A percentile compares a stretch with the other conserved stretches of the same genome.
phyloP scores from a whole-genome alignment of 768 basidiomycete genomes.

The Amanita fuliginea region DNA sequence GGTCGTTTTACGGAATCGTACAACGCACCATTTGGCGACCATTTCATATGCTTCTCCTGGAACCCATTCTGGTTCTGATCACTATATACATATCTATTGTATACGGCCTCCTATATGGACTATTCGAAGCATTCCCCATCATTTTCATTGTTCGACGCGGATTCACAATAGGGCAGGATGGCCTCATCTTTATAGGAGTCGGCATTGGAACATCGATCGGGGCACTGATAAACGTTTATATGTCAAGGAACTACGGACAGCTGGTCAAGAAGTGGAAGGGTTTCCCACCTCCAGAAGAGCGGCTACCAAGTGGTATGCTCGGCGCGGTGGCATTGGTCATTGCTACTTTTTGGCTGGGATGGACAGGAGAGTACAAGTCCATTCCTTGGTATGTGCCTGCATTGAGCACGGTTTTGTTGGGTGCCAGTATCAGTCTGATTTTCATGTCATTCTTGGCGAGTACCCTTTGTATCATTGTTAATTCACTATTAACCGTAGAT shows the following conservation, averaged over 20 bases:
- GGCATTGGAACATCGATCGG: conserved; percentile 37
- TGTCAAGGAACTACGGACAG: conserved; percentile 25
- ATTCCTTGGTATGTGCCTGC: conserved; percentile 53
- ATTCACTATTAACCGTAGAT: neutral
- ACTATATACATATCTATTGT: conserved; percentile 53
- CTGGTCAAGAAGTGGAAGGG: conserved; percentile 37
- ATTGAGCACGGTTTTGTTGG: conserved; percentile 37
- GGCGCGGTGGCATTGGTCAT: conserved; percentile 41
- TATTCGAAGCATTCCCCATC: conserved; percentile 46
- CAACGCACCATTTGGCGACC: conserved; percentile 49
- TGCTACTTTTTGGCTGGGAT: conserved; percentile 60
- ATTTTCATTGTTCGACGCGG: conserved; percentile 26
- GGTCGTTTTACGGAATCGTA: conserved; percentile 37
- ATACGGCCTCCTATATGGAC: conserved; percentile 48
- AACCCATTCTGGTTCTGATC: conserved; percentile 52
- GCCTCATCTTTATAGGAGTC: conserved; percentile 48
- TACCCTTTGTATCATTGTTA: neutral
- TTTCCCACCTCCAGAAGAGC: conserved; percentile 51
- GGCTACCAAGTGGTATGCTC: conserved; percentile 44
- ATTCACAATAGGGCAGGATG: conserved; percentile 28
- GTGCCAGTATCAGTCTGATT: conserved; percentile 35
- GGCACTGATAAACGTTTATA: conserved; percentile 26
- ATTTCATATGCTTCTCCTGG: conserved; percentile 47
- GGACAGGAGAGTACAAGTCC: conserved; percentile 41
- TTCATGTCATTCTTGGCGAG: conserved; percentile 49